phyloP scores from a whole-genome alignment of 495 filamentous ascomycete species.

The Parmelia sp. region DNA sequence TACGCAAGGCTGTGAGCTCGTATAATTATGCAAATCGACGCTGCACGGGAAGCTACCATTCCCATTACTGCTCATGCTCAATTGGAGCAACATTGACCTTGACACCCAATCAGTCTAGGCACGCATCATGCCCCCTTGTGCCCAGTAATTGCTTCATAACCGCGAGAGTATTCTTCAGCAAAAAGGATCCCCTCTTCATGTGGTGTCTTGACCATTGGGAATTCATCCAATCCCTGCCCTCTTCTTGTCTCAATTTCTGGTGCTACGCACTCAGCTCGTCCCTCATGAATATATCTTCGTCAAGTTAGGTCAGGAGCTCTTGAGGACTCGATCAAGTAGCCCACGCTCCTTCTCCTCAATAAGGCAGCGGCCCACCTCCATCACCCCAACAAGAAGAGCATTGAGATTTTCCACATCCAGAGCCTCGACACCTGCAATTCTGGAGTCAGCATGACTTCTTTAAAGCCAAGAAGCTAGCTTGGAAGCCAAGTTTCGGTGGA shows the following conservation, averaged over 20 bases:
- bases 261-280: too few relatives aligned
- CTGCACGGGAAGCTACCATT: too few relatives aligned
- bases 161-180: neutral
- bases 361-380: neutral
- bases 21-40: too few relatives aligned
- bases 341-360: neutral
- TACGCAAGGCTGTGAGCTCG: too few relatives aligned
- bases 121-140: neutral
- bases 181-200: neutral
- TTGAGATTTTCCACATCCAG: neutral
- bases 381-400: slow-evolving; percentile 3
- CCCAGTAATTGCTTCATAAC: neutral
- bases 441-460: neutral
- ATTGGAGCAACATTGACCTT: neutral
- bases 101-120: neutral
- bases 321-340: neutral
- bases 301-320: neutral
- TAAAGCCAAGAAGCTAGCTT: neutral
- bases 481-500: too few relatives aligned
- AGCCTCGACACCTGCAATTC: neutral
- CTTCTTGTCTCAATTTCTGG: too few relatives aligned
- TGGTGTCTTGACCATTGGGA: neutral
- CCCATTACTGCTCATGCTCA: neutral
- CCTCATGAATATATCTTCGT: neutral
- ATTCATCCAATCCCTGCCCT: neutral